Conservation (phyloP, 139 green algal species). For the Closterium sp. region DNA sequence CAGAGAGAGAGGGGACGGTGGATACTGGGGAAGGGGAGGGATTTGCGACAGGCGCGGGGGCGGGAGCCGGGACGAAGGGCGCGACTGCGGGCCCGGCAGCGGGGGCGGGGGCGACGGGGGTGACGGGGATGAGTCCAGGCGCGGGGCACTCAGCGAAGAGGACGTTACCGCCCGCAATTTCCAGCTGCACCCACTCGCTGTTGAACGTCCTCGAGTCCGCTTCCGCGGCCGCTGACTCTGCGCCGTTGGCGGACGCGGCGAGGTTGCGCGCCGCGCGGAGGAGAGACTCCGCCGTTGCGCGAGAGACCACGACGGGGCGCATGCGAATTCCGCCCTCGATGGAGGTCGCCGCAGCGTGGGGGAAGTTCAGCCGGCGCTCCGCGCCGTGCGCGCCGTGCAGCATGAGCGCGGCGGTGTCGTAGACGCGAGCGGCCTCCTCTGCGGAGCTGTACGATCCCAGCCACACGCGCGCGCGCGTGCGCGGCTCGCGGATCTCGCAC, state of each 20-base stretch:
- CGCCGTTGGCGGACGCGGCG: neutral
- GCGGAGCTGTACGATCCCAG: constrained; percentile 59
- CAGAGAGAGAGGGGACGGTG: neutral
- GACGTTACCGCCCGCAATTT: neutral
- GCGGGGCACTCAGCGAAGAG: neutral
- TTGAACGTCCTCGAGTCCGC: neutral
- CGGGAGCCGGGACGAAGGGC: neutral
- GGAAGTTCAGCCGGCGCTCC: neutral
- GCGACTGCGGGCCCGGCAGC: no score
- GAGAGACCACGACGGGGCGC: neutral
- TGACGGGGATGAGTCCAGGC: neutral
- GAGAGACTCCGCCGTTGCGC: neutral
- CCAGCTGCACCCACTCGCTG: neutral
- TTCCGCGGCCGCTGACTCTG: neutral
- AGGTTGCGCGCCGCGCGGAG: neutral
- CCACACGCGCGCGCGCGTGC: constrained; percentile 48
- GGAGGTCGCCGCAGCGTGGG: neutral
- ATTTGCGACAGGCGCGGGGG: no score
- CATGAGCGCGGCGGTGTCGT: constrained; percentile 40
- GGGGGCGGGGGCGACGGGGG: no score
- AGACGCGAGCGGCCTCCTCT: constrained; percentile 58
- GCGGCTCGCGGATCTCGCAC: constrained; percentile 58
- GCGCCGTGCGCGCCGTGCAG: neutral
- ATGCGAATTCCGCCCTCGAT: neutral
- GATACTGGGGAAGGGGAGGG: neutral